Evolutionary conservation across 2,329 filamentous ascomycete species (phyloP).

Genomic region (Neofusicoccum kwambonambiense): DNA sequence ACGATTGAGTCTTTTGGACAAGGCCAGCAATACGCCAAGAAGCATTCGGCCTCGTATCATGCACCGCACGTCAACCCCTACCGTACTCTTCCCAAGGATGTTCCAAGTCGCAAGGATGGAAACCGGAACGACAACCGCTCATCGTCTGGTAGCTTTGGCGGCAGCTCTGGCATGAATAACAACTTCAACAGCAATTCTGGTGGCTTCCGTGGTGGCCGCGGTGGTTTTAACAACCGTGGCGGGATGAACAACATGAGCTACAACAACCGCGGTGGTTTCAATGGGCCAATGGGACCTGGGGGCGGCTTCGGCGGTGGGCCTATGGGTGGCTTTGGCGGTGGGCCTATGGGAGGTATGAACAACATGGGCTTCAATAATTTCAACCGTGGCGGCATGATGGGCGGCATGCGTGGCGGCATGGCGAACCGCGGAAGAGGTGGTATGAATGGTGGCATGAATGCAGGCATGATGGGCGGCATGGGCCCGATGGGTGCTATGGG

Average conservation of each 20-base stretch:
- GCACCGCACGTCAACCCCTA: conserved; percentile 80
- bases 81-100: conserved; percentile 86
- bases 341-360: conserved; percentile 24
- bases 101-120: conserved; percentile 67
- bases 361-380: conserved; percentile 33
- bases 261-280: conserved; percentile 44
- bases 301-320: conserved; percentile 49
- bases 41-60: conserved; percentile 70
- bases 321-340: conserved; percentile 23
- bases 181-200: conserved; percentile 46
- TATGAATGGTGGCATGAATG: conserved; percentile 36
- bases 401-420: conserved; percentile 46
- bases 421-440: conserved; percentile 35
- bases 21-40: conserved; percentile 61
- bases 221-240: conserved; percentile 32
- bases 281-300: conserved; percentile 28
- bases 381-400: conserved; percentile 45
- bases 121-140: conserved; percentile 58
- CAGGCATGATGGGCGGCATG: conserved; percentile 35
- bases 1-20: conserved; percentile 67
- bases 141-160: conserved; percentile 37
- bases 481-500: conserved; percentile 44
- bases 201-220: conserved; percentile 43
- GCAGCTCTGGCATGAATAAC: conserved; percentile 41
- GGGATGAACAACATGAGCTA: conserved; percentile 40